Base-by-base conservation (phyloP, 371 early-diverging fungal genomes). In the Mucor racemosus region DNA sequence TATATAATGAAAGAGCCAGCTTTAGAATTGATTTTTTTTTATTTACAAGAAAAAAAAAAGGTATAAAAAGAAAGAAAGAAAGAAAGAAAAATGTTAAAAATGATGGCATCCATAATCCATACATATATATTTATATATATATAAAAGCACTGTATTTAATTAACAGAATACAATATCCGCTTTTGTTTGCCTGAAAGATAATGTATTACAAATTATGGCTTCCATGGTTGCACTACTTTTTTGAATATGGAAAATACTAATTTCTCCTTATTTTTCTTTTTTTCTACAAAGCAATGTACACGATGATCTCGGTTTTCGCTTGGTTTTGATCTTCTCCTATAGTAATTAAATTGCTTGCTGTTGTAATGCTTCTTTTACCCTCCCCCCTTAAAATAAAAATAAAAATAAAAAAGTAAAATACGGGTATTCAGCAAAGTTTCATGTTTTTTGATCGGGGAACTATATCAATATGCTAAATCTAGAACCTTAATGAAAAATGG, bases 1-100 rank as follows among this genome's bases (percentile, higher is more conserved):
- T 62, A n/a, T 17, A 21, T 39, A 39, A 19, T 40, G 26, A 58
- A 46, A 61, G 50, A 48, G 26, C 56, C 56, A 55, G 56, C 56
- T 55, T 55, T 55, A n/a, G 11, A 19, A 7, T 14, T 46, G 19
- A 5, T 55, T 35, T 35, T 7, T 55, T 35, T 35, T 7, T 38
- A 38, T 38, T 38, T 38, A 38, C 7, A 48, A 21, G 7, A 26
- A 26, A 50, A 50, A 21, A 26, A 26, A 7, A 21, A 50, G 7
- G 21, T 10, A 11, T 21, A 39, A 26, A 59, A 41, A 39, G 26
- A 31, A 41, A 21, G 1, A 13, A 1, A 31, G 33, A 31, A 38
- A 38, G 17, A 58, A 9, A 40, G 14, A 40, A 21, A 11, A 0
- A 8, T 26, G 48, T 19, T 19, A 48, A 38, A 48, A 38, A 9